Evolutionary conservation across 192 early-diverging fungal species (phyloP).

Genomic region (Chytriomyces confervae): DNA sequence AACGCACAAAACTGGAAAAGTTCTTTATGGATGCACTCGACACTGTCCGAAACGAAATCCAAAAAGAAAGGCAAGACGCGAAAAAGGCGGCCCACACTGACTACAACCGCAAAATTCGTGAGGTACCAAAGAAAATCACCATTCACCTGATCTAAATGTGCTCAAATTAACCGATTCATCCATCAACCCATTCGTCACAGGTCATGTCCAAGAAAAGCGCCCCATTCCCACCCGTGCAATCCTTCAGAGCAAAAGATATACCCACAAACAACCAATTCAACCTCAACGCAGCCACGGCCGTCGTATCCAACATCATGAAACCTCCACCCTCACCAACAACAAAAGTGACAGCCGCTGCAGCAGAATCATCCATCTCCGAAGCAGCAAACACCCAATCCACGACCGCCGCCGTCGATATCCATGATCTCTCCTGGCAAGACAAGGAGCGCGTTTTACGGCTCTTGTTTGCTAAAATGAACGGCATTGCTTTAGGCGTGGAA

Average conservation of each 20-base stretch:
- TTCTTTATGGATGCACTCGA: conserved; percentile 72
- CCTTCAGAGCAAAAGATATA: conserved; percentile 34
- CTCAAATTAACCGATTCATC: no score
- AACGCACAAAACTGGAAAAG: conserved; percentile 63
- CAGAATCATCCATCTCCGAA: conserved; percentile 27
- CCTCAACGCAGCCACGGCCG: conserved; percentile 29
- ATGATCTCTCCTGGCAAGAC: conserved; percentile 59
- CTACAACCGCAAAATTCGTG: conserved; percentile 56
- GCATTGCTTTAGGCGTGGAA: conserved; percentile 46
- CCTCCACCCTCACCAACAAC: conserved; percentile 32
- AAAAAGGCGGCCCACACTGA: conserved; percentile 43
- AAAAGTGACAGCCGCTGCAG: conserved; percentile 19
- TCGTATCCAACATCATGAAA: conserved; percentile 28
- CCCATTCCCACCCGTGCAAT: conserved; percentile 47
- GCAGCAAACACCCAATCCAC: not conserved
- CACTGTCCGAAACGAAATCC: conserved; percentile 51
- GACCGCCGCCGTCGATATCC: conserved; percentile 46
- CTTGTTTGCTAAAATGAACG: conserved; percentile 72
- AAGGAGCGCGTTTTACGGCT: conserved; percentile 65
- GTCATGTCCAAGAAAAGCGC: conserved; percentile 34
- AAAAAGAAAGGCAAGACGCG: conserved; percentile 36
- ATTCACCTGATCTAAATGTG: not conserved
- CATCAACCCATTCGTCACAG: conserved; percentile 7
- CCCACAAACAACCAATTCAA: conserved; percentile 32
- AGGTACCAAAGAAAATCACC: conserved; percentile 28